Evolutionary conservation across 2,329 filamentous ascomycete species (phyloP).

Genomic region (Phialocephala sp.): DNA sequence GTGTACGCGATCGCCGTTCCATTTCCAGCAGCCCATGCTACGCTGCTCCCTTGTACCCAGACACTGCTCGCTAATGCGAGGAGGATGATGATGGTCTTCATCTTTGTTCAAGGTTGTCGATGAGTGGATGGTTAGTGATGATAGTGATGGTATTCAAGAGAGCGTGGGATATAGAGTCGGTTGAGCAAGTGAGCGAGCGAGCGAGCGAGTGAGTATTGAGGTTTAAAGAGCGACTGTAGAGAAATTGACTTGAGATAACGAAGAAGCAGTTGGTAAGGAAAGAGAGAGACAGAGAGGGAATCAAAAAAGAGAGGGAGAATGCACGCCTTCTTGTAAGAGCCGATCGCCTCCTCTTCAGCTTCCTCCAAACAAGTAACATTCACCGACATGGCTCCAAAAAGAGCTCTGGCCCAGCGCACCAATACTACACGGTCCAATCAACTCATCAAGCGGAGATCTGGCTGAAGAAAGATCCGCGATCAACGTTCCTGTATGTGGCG

Average conservation of each 20-base stretch:
- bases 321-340: slow-evolving; percentile 10
- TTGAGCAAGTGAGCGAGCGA: slow-evolving; percentile 14
- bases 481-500: slow-evolving; percentile 16
- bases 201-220: slow-evolving; percentile 6
- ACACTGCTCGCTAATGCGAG: slow-evolving; percentile 17
- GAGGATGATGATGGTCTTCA: slow-evolving; percentile 16
- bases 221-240: background rate
- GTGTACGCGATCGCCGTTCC: slow-evolving; percentile 59
- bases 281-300: background rate
- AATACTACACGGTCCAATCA: too few species aligned
- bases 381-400: background rate
- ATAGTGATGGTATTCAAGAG: slow-evolving; percentile 47
- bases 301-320: slow-evolving; percentile 3
- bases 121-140: background rate
- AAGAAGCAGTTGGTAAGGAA: background rate
- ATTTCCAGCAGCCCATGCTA: slow-evolving; percentile 45
- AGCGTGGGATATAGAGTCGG: background rate
- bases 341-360: slow-evolving; percentile 2
- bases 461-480: too few species aligned
- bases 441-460: too few species aligned
- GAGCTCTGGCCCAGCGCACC: background rate
- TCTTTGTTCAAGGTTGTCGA: slow-evolving; percentile 51
- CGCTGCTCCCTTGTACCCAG: slow-evolving; percentile 43
- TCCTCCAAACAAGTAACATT: slow-evolving; percentile 4
- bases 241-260: background rate